Percentiles rank a stretch among this genome's conserved stretches.
These are phyloP conservation scores for Metschnikowia rubicola DNA, from an alignment of 805 yeast genomes.

Conservation along the genomic window DNA sequence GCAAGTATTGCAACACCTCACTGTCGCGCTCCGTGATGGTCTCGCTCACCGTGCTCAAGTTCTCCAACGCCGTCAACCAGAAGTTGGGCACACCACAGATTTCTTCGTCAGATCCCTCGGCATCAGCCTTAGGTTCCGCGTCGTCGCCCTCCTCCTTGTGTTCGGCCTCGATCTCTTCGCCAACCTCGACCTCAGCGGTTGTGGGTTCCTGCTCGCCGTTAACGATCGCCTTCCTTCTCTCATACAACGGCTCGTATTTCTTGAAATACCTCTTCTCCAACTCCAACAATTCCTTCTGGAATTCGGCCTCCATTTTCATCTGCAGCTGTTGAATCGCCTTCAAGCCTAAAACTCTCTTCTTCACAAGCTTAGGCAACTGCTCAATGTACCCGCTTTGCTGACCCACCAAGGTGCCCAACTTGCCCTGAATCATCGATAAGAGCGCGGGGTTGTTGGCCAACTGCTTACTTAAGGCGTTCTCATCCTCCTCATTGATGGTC, in stretches of 20 bases:
- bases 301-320: constrained; percentile 81
- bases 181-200: constrained; percentile 70
- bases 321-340: constrained; percentile 78
- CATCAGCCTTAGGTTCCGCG: constrained; percentile 41
- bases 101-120: constrained; percentile 36
- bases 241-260: constrained; percentile 73
- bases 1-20: constrained; percentile 68
- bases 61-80: constrained; percentile 95
- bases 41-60: constrained; percentile 75
- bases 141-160: constrained; percentile 44
- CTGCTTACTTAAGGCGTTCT: constrained; percentile 38
- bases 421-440: constrained; percentile 84
- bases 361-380: constrained; percentile 65
- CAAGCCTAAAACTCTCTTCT: constrained; percentile 74
- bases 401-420: constrained; percentile 80
- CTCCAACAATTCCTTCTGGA: constrained; percentile 82
- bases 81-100: constrained; percentile 83
- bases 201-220: constrained; percentile 75
- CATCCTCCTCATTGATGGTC: constrained; percentile 62
- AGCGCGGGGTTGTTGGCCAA: constrained; percentile 78
- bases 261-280: constrained; percentile 76
- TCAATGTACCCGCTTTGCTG: constrained; percentile 83
- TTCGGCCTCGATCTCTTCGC: constrained; percentile 65
- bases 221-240: constrained; percentile 67
- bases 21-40: constrained; percentile 87